Percentiles rank a stretch among this genome's conserved stretches.
Conservation (phyloP, 345 rosid species). For the Rubroshorea leprosula region DNA sequence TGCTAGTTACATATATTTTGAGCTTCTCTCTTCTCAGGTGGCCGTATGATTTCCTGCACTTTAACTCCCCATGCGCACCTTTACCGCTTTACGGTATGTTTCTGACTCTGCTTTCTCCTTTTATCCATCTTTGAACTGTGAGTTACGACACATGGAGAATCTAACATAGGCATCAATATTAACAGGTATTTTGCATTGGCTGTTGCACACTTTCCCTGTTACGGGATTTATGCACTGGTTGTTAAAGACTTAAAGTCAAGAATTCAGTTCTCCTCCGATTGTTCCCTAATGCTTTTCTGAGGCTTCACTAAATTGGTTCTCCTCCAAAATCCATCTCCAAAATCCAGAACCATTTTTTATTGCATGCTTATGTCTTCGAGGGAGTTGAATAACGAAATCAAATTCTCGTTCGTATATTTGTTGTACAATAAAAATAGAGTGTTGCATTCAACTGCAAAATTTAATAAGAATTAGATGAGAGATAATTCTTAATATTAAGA, state of each 20-base stretch:
- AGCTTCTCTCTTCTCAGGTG: conserved; percentile 42
- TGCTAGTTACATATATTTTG: conserved; percentile 1
- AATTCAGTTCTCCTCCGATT: conserved; percentile 28
- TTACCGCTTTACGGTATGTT: conserved; percentile 71
- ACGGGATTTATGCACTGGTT: conserved; percentile 49
- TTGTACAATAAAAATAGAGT: too few relatives aligned
- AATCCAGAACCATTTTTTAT: too few relatives aligned
- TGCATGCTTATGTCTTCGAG: too few relatives aligned
- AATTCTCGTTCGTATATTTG: too few relatives aligned
- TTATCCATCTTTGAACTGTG: background rate
- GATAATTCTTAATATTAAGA: too few relatives aligned
- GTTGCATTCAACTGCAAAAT: too few relatives aligned
- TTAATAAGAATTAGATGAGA: too few relatives aligned
- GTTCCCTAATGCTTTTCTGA: conserved; percentile 46
- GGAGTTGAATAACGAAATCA: too few relatives aligned
- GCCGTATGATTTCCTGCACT: conserved; percentile 88
- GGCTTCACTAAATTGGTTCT: conserved; percentile 15
- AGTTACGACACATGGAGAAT: background rate
- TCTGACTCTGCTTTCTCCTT: background rate
- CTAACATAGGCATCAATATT: background rate
- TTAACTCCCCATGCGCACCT: conserved; percentile 59
- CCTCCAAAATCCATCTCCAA: too few relatives aligned
- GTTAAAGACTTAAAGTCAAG: conserved; percentile 48
- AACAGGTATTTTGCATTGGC: conserved; percentile 66
- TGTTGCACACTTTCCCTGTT: conserved; percentile 65